Base-by-base conservation (phyloP, 176 grass and related monocot genomes). In the Hordeum vulgare region DNA sequence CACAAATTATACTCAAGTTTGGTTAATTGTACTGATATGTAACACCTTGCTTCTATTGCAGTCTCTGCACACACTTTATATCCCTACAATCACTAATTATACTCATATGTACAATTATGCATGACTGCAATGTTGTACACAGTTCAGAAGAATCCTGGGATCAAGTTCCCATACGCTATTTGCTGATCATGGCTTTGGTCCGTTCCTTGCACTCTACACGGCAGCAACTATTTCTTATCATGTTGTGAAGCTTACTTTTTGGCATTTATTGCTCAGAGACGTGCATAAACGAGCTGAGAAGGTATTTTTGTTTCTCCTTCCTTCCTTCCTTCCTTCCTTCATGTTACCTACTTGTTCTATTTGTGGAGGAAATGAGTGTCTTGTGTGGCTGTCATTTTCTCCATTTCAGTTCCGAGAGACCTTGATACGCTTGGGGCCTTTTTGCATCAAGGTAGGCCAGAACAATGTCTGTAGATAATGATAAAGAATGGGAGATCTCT, bases 1-100 rank as follows among this genome's bases (percentile, higher is more conserved):
- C 80, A 98, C 96, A 29, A 98, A 98, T 83, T 75, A 98, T 81
- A 98, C 93, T 73, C 96, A 98, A 93, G 84, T 98, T 85, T 98
- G 96, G 96, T 98, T n/a, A n/a, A n/a, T 81, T 61, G 5, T 83
- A 54, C 29, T 76, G 31, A 80, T 47, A 57, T 57, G 11, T 20
- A 71, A 66, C 45, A 49, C 53, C 27, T 71, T 59, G 7, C 74
- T 68, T 85, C 60, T 37, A 72, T 76, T 51, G 57, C 78, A 78
- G 86, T 4, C 75, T 58, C 89, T 90, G 81, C 92, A 49, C 84
- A 79, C 45, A 11, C 87, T 59, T 71, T 99, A 99, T 56, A 65
- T 99, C 78, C 96, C 96, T 24, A 99, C 96, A 72, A 96, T 96
- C 78, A 99, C 96, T 37, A 99, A 99, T 84, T 76, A 99, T 82